These are phyloP conservation scores for Salix purpurea DNA, from an alignment of 345 rosid species.

Conservation along the genomic window DNA sequence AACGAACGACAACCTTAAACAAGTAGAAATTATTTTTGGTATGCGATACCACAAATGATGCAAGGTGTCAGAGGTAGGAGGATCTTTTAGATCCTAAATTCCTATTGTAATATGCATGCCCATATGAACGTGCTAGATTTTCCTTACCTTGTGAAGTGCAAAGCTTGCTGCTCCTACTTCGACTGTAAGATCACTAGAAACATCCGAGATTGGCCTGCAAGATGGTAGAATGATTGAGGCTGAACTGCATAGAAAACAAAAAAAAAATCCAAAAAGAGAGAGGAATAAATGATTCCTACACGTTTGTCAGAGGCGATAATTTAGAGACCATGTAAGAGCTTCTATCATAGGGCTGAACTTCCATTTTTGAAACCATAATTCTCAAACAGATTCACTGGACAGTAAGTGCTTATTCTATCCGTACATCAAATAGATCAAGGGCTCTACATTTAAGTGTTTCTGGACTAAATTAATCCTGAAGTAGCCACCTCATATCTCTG, in stretches of 20 bases:
- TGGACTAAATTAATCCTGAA: no score
- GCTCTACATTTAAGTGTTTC: neutral
- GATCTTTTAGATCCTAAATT: neutral
- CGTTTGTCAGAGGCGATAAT: slow-evolving; percentile 32
- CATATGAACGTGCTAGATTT: neutral
- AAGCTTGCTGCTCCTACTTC: slow-evolving; percentile 84
- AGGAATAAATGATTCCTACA: slow-evolving; percentile 31
- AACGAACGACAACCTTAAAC: neutral
- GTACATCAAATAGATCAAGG: neutral
- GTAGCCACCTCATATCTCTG: slow-evolving; percentile 10
- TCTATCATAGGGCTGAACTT: slow-evolving; percentile 33
- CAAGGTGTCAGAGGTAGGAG: neutral
- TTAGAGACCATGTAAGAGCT: slow-evolving; percentile 36
- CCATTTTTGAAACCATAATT: slow-evolving; percentile 23
- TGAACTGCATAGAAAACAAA: slow-evolving; percentile 6
- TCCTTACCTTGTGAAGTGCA: slow-evolving; percentile 81
- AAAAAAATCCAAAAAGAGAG: slow-evolving; percentile 6
- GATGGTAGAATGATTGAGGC: slow-evolving; percentile 16
- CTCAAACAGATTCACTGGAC: neutral
- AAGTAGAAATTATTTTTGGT: neutral
- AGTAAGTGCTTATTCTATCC: neutral
- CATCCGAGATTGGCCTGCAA: slow-evolving; percentile 95
- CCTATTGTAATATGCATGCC: neutral
- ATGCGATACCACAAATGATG: neutral
- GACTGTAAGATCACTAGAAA: slow-evolving; percentile 82